Conservation (phyloP, 176 grass and related monocot genomes). For the Eleusine indica region DNA sequence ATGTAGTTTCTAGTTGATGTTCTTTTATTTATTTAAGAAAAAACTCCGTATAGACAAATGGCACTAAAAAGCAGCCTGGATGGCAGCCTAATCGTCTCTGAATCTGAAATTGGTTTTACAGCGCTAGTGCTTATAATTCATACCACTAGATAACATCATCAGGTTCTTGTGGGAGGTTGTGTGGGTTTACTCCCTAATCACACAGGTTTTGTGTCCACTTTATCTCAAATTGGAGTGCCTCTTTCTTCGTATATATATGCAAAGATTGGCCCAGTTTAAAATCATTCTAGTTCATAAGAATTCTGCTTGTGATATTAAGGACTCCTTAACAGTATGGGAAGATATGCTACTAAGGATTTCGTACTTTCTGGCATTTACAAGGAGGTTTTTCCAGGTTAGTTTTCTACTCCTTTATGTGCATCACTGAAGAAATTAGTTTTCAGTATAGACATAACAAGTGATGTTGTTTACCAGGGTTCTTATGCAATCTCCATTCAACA, state of each 20-base stretch:
- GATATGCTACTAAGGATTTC: constrained; percentile 11
- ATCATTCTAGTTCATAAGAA: background rate
- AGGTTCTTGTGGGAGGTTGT: no score
- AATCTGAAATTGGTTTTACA: background rate
- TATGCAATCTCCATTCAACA: background rate
- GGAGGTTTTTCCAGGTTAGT: background rate
- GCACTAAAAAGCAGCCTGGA: background rate
- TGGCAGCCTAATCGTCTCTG: background rate
- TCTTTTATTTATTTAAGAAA: background rate
- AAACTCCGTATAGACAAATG: background rate
- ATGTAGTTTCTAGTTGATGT: no score
- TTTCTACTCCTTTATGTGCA: background rate
- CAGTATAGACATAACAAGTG: background rate
- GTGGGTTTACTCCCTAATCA: no score
- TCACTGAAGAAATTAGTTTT: background rate
- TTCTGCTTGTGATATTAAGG: background rate
- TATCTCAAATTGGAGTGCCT: no score
- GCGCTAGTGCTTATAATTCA: background rate
- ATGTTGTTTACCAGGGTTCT: background rate
- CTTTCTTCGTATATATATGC: no score
- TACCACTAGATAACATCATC: background rate
- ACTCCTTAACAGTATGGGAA: background rate
- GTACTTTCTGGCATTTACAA: background rate
- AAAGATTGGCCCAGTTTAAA: no score
- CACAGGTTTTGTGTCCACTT: no score